Evolutionary conservation across 2,329 filamentous ascomycete species (phyloP), one percentile per base, ranked within the genome.

Genomic region (Hypoxylon sp.): DNA sequence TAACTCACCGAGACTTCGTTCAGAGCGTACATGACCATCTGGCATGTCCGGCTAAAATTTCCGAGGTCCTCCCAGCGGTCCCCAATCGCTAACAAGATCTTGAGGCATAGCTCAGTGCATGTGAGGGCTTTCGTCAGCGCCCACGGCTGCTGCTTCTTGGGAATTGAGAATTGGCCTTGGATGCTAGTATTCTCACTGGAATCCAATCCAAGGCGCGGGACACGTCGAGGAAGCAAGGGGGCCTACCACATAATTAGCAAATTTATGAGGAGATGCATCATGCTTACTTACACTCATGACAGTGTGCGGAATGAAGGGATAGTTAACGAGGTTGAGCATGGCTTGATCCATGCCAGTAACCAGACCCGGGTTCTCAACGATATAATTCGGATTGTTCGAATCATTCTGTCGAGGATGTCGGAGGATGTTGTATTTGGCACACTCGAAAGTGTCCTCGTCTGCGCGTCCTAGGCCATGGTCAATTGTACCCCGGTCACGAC

Each of bases 21-120:
- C 3, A 75, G 47, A 11, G n/a, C 47, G 13, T 13, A 44, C n/a
- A 74, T 66, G 0, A 58, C 35, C 10, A 65, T 62, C 46, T 77
- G 76, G 6, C 70, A 76, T 0, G 72, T 67, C 5, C 69, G 63
- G 10, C 47, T 69, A 0, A 78, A 50, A 13, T 76, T 77, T 1
- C 37, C 39, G 1, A 78, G 29, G 13, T 74, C 68, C 10, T 71
- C 74, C 37, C 66, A 69, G 0, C 68, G 59, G 1, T 46, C n/a
- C 0, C 69, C 55, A 0, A 78, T 10, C 8, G 67, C 10, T 0
- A 17, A 26, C 8, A 76, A 9, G 1, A 78, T 35, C 2, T 44
- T 22, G 0, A 61, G 4, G 4, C 67, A 68, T 0, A 78, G 44
- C 17, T 78, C 77, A 0, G 54, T 17, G 0, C 37, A 69, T 1